Conservation (phyloP, 495 filamentous ascomycete genomes). For the Neurospora terricola region DNA sequence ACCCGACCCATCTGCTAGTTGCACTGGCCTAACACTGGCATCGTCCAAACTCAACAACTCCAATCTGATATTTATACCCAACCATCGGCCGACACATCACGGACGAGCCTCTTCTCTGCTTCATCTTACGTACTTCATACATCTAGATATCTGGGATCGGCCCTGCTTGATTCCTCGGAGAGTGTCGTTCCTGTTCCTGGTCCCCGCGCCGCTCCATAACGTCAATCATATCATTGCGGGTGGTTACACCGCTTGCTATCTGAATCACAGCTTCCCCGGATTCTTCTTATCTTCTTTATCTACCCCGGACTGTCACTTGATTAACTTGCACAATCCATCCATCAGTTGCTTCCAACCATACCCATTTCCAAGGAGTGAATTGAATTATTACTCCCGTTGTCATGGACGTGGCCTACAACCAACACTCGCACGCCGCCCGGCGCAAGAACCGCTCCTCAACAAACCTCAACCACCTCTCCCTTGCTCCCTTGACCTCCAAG, state of each 20-base stretch:
- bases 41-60: background rate
- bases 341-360: background rate
- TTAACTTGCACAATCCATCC: background rate
- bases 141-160: background rate
- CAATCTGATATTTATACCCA: background rate
- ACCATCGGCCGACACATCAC: background rate
- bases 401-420: conserved; percentile 46
- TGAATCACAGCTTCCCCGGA: background rate
- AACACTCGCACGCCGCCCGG: conserved; percentile 36
- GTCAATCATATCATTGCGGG: background rate
- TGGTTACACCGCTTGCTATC: background rate
- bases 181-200: background rate
- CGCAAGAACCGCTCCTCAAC: conserved; percentile 37
- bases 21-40: background rate
- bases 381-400: background rate
- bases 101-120: background rate
- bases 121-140: background rate
- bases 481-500: conserved; percentile 56
- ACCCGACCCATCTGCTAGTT: background rate
- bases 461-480: conserved; percentile 43
- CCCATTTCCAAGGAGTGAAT: background rate
- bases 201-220: background rate
- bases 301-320: background rate
- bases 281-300: background rate
- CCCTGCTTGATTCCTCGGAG: background rate